Conservation (phyloP, 148 eudicot species). For the Vaccinium corymbosum region DNA sequence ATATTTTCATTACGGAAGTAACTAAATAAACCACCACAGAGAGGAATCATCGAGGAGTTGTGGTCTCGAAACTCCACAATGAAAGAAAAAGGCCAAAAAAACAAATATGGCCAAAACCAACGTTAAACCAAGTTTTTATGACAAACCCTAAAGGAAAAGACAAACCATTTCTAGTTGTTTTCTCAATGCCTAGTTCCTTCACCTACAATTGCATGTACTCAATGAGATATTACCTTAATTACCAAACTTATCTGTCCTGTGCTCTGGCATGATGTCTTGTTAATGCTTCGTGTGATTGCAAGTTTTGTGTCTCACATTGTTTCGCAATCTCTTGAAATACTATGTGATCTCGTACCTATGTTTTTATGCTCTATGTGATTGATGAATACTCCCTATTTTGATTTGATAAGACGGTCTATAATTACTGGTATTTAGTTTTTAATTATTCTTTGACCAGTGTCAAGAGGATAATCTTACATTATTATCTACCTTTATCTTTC, state of each 20-base stretch:
- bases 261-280: not conserved
- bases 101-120: too few species aligned
- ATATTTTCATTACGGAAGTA: too few species aligned
- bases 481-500: not conserved
- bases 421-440: not conserved
- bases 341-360: not conserved
- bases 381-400: constrained; percentile 2
- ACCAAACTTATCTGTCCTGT: not conserved
- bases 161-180: too few species aligned
- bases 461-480: not conserved
- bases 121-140: too few species aligned
- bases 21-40: too few species aligned
- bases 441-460: not conserved
- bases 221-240: constrained; percentile 3
- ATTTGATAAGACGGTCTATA: not conserved
- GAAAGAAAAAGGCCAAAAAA: too few species aligned
- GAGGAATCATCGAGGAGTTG: too few species aligned
- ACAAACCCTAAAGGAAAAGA: too few species aligned
- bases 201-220: not conserved
- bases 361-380: not conserved
- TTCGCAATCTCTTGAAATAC: not conserved
- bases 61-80: too few species aligned
- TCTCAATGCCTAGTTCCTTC: not conserved
- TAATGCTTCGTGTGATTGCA: not conserved
- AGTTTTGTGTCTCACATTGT: constrained; percentile 2